Evolutionary conservation across 179 eudicot genomes (phyloP).

Genomic region (Silene noctiflora): DNA sequence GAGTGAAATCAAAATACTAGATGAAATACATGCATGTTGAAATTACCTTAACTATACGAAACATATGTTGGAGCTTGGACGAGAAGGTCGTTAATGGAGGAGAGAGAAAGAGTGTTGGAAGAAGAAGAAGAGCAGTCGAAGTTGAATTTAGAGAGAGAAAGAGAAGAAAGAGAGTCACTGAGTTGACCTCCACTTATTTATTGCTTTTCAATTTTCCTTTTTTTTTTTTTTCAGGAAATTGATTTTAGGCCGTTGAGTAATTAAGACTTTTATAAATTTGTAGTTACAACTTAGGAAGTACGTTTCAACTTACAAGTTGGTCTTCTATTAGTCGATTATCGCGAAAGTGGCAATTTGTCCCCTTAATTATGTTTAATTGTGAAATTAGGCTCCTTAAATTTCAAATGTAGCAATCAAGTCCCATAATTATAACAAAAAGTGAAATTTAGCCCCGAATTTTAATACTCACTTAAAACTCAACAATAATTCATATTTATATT

Average conservation of each 20-base stretch:
- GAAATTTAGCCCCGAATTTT: too few relatives aligned
- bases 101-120: background rate
- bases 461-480: too few relatives aligned
- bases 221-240: background rate
- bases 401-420: too few relatives aligned
- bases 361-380: too few relatives aligned
- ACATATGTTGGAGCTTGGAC: background rate
- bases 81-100: background rate
- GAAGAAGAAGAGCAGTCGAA: background rate
- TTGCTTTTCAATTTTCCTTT: background rate
- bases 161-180: background rate
- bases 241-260: background rate
- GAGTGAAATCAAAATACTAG: background rate
- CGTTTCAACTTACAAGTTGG: too few relatives aligned
- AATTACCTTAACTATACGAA: background rate
- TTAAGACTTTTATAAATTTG: too few relatives aligned
- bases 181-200: conserved; percentile 3
- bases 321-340: too few relatives aligned
- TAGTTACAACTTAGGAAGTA: too few relatives aligned
- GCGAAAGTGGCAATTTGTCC: too few relatives aligned
- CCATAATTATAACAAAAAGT: too few relatives aligned
- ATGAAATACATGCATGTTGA: background rate
- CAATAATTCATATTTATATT: too few relatives aligned
- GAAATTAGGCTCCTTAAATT: too few relatives aligned
- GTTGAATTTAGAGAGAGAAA: background rate